Percentiles rank a stretch among this genome's conserved stretches.
phyloP scores from a whole-genome alignment of 129 eudicot genomes.

The sunflower (Helianthus annuus) region DNA sequence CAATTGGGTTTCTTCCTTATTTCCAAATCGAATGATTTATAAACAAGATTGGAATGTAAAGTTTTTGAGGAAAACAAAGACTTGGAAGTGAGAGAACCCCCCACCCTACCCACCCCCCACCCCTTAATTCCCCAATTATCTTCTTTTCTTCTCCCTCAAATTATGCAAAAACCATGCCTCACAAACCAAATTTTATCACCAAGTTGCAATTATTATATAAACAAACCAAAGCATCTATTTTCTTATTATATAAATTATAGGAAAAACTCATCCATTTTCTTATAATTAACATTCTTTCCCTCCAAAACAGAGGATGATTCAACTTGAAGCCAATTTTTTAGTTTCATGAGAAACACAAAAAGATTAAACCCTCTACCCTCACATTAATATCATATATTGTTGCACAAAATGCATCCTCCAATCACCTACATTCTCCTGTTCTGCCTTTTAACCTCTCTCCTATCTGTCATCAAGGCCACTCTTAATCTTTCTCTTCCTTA shows the following conservation, averaged over 20 bases:
- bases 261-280: background rate
- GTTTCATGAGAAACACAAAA: constrained; percentile 16
- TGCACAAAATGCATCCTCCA: constrained; percentile 45
- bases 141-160: constrained; percentile 35
- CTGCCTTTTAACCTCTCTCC: constrained; percentile 43
- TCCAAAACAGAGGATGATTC: constrained; percentile 26
- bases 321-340: constrained; percentile 27
- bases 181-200: constrained; percentile 17
- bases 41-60: constrained; percentile 42
- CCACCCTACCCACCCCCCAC: background rate
- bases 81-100: constrained; percentile 29
- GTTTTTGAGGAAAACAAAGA: constrained; percentile 39
- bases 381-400: constrained; percentile 23
- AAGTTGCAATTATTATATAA: constrained; percentile 22
- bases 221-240: background rate
- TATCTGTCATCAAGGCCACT: constrained; percentile 33
- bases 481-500: constrained; percentile 39
- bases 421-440: constrained; percentile 53
- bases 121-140: constrained; percentile 15
- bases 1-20: constrained; percentile 34
- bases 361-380: constrained; percentile 20
- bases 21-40: constrained; percentile 38
- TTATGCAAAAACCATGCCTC: constrained; percentile 30
- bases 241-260: too few species aligned
- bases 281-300: constrained; percentile 28